Base-by-base conservation (phyloP, 345 rosid species). In the Camelina laxa region DNA sequence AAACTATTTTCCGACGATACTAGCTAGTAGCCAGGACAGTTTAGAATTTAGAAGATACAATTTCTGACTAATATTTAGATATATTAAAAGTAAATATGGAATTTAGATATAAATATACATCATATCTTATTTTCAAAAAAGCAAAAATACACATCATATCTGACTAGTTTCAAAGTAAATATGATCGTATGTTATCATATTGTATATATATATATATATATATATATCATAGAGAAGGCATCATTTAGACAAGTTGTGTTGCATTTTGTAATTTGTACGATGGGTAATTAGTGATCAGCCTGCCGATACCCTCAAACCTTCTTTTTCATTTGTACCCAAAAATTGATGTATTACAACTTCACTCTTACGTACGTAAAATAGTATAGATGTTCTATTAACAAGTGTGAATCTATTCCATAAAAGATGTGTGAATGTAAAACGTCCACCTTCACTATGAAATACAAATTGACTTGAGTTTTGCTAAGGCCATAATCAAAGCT, bases 391-490 rank as follows among this genome's bases (percentile, higher is more conserved):
- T 59, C n/a, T 1, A 10, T 42, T 16, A 70, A 61, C 70, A 54
- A 63, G 75, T 76, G 75, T 70, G 70, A 76, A 69, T 55, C 48
- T 17, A 21, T 69, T 53, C 74, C 49, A 54, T 53, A 62, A 35
- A 35, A 22, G 65, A 69, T 13, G 53, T 76, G 75, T 76, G 75
- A 69, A 69, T 44, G 16, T 62, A 55, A 61, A 75, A 21, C 1
- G 33, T 61, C 41, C 70, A 51, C 22, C 70, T 54, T 69, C 7
- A 10, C 11, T 22, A 48, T 35, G 54, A 56, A 47, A 55, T 55
- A 38, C 54, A 57, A 56, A 38, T 6, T 39, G n/a, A 24, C 12
- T 57, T 47, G 30, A 56, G 2, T 11, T 27, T 64, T 48, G 47
- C 38, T 16, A 71, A 36, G 54, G 80, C 45, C 51, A 45, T 70